Evolutionary conservation across 164 flowering plant species (phyloP).

Genomic region (Berberis vulgaris): DNA sequence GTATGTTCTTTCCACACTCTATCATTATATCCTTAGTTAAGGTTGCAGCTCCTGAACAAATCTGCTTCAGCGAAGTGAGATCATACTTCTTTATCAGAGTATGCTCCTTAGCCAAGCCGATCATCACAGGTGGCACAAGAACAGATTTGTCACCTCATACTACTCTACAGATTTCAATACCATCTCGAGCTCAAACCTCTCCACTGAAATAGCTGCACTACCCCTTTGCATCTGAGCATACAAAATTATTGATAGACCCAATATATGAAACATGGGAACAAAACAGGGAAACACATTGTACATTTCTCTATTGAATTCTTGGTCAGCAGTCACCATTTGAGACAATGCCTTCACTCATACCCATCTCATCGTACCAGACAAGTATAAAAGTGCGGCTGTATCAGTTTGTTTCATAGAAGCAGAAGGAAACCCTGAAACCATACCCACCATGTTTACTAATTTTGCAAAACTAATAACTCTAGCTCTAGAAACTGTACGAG

Average conservation of each 20-base stretch:
- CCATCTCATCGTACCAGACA: constrained; percentile 71
- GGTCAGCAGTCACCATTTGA: constrained; percentile 35
- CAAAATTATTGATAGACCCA: constrained; percentile 38
- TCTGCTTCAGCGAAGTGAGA: constrained; percentile 47
- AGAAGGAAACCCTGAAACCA: constrained; percentile 22
- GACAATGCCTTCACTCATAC: constrained; percentile 62
- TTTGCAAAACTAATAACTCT: constrained; percentile 23
- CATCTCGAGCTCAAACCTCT: constrained; percentile 41
- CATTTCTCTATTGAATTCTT: constrained; percentile 35
- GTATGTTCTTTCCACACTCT: constrained; percentile 52
- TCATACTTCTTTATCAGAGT: constrained; percentile 39
- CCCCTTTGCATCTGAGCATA: constrained; percentile 50
- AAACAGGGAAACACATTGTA: constrained; percentile 38
- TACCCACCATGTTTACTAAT: constrained; percentile 22
- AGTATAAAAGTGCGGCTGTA: constrained; percentile 65
- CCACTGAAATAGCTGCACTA: constrained; percentile 36
- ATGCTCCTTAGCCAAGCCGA: constrained; percentile 61
- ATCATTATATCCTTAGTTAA: constrained; percentile 73
- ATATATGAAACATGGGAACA: constrained; percentile 71
- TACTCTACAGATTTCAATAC: constrained; percentile 51
- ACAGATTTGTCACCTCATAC: constrained; percentile 54
- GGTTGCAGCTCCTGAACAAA: constrained; percentile 83
- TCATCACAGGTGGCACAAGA: constrained; percentile 69
- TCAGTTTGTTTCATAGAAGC: constrained; percentile 43
- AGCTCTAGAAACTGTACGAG: neutral